phyloP scores from a whole-genome alignment of 2,329 filamentous ascomycete species.

The Xylariaceae sp. region DNA sequence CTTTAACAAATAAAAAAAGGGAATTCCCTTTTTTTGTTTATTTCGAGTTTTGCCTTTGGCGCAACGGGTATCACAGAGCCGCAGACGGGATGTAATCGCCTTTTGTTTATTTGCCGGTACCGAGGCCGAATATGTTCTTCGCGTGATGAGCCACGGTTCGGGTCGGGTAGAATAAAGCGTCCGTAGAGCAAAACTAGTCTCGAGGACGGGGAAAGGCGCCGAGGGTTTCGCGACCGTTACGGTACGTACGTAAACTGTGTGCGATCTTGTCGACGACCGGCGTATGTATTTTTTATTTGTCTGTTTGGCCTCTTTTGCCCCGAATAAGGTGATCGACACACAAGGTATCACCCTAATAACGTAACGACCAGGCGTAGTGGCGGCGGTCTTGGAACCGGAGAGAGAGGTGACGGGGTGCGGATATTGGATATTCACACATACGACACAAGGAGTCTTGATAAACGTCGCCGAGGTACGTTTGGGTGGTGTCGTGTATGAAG shows the following conservation, averaged over 20 bases:
- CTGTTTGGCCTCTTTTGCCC: constrained; percentile 3
- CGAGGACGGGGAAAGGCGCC: neutral
- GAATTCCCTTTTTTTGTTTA: neutral
- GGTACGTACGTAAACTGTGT: no score
- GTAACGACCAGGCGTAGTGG: constrained; percentile 1
- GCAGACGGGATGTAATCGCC: neutral
- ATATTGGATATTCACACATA: constrained; percentile 12
- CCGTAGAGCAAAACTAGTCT: neutral
- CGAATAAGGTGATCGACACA: constrained; percentile 7
- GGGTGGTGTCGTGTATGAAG: neutral
- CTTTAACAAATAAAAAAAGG: neutral
- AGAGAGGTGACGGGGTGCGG: constrained; percentile 11
- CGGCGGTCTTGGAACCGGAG: neutral
- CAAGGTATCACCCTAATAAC: constrained; percentile 15
- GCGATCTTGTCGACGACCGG: neutral
- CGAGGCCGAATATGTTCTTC: constrained; percentile 1
- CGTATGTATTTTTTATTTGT: constrained; percentile 8
- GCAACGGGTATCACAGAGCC: no score
- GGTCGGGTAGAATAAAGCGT: neutral
- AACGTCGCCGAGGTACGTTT: neutral
- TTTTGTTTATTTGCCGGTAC: constrained; percentile 1
- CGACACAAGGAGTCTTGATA: neutral
- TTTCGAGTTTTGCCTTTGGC: neutral
- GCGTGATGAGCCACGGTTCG: constrained; percentile 2
- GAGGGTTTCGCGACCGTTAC: constrained; percentile 6